Conservation (phyloP, 2,329 filamentous ascomycete species). For the Cercospora citrullina region DNA sequence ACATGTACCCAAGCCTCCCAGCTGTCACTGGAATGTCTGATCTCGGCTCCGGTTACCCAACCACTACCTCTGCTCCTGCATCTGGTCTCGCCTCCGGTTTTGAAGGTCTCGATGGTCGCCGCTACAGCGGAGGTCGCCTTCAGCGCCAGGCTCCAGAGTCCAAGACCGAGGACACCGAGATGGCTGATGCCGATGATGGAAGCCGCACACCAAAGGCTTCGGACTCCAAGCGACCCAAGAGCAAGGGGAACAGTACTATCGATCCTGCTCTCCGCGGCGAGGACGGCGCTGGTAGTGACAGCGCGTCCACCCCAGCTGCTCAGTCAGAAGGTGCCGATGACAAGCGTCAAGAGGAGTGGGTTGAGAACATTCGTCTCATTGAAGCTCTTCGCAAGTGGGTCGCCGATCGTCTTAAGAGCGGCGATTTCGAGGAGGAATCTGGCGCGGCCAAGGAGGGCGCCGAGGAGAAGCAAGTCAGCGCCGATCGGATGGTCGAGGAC, state of each 20-base stretch:
- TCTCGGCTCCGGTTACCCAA: constrained; percentile 57
- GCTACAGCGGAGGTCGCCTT: constrained; percentile 62
- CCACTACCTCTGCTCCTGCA: constrained; percentile 65
- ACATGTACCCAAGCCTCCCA: constrained; percentile 74
- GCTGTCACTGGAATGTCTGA: constrained; percentile 67
- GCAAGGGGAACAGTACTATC: constrained; percentile 38
- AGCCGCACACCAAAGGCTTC: constrained; percentile 39
- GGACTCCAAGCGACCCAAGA: constrained; percentile 33
- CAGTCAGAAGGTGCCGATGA: constrained; percentile 43
- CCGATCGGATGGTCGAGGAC: constrained; percentile 30
- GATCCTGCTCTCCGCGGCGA: constrained; percentile 42
- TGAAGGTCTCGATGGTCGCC: constrained; percentile 60
- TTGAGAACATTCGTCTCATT: constrained; percentile 65
- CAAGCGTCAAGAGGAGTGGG: constrained; percentile 56
- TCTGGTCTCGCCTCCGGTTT: constrained; percentile 68
- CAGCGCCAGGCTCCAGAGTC: constrained; percentile 53
- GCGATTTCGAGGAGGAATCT: constrained; percentile 48
- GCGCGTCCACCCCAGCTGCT: constrained; percentile 33
- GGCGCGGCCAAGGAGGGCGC: constrained; percentile 21
- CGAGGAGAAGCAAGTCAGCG: constrained; percentile 23
- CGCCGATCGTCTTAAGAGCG: constrained; percentile 55
- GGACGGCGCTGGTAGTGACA: constrained; percentile 32
- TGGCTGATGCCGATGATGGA: constrained; percentile 46
- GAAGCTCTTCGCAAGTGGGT: constrained; percentile 61
- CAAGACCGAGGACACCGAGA: constrained; percentile 42